Evolutionary conservation across 805 yeast genomes (phyloP), one percentile per base, ranked within the genome.

Genomic region (Wickerhamomyces ciferrii): DNA sequence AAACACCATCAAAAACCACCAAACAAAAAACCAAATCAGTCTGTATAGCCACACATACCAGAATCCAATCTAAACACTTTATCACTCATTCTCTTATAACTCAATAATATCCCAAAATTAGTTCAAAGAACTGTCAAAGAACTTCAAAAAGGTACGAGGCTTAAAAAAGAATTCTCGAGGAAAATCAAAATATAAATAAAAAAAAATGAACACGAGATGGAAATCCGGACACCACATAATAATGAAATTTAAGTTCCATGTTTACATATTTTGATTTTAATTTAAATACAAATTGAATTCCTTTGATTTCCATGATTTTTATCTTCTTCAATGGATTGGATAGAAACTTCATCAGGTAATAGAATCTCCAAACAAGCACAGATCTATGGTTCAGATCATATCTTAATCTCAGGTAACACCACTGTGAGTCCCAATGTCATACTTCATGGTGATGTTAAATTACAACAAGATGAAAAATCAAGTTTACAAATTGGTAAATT

Each of bases 281-380:
- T n/a, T n/a, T n/a, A n/a, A n/a, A n/a, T n/a, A n/a, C n/a, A n/a
- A n/a, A n/a, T n/a, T n/a, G n/a, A n/a, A n/a, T n/a, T n/a, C n/a
- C n/a, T n/a, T n/a, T n/a, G n/a, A n/a, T n/a, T n/a, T n/a, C n/a
- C n/a, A n/a, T n/a, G n/a, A n/a, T n/a, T n/a, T n/a, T n/a, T n/a
- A n/a, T n/a, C n/a, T n/a, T n/a, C n/a, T n/a, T n/a, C n/a, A n/a
- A 15, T 32, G 35, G 35, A 32, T 24, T 75, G 76, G 76, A 62
- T 75, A 4, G 81, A 77, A 48, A 79, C 84, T 0, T 54, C 68
- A 3, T 67, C 75, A 3, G 81, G 81, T 1, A 78, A 75, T 53
- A 62, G 79, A 35, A 74, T 80, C 29, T 71, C 79, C 40, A 65
- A 63, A 43, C 48, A 55, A 2, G 76, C 83, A 2, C 39, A 46